These are phyloP conservation scores for Coleophoma crateriformis DNA, from an alignment of 2,329 filamentous ascomycete species.

Conservation along the genomic window DNA sequence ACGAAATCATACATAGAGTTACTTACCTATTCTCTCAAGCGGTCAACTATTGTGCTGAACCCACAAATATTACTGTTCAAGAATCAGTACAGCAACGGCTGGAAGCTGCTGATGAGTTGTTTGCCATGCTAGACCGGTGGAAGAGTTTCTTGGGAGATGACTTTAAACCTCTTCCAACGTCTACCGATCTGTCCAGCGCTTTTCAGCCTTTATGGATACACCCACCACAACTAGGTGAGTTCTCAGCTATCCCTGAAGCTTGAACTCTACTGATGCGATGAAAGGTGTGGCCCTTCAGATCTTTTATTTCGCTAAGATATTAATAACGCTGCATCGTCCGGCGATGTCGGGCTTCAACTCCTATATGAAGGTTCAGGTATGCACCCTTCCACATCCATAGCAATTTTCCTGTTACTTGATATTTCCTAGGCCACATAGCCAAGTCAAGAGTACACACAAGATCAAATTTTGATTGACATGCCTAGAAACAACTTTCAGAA, in stretches of 20 bases:
- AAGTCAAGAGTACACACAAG: background rate
- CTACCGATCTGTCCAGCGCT: slow-evolving; percentile 17
- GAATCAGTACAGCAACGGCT: too few relatives aligned
- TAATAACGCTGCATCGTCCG: background rate
- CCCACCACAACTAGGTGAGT: slow-evolving; percentile 19
- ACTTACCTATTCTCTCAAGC: slow-evolving; percentile 50
- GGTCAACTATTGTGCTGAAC: slow-evolving; percentile 51
- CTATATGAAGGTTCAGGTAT: background rate
- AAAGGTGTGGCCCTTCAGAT: slow-evolving; percentile 29
- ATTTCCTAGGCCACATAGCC: background rate
- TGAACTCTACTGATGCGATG: too few relatives aligned
- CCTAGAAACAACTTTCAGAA: too few relatives aligned
- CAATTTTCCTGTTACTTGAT: background rate
- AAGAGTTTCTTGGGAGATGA: slow-evolving; percentile 20
- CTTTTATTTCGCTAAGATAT: background rate
- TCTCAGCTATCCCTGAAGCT: too few relatives aligned
- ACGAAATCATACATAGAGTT: slow-evolving; percentile 47
- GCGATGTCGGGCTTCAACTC: background rate
- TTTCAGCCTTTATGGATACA: slow-evolving; percentile 47
- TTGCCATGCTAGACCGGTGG: slow-evolving; percentile 46
- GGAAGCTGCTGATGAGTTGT: slow-evolving; percentile 39
- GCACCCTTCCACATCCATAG: background rate
- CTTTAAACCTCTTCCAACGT: slow-evolving; percentile 32
- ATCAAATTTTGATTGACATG: background rate
- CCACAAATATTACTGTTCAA: too few relatives aligned